phyloP scores from a whole-genome alignment of 2,329 filamentous ascomycete genomes.

The Elsinoe ampelina region DNA sequence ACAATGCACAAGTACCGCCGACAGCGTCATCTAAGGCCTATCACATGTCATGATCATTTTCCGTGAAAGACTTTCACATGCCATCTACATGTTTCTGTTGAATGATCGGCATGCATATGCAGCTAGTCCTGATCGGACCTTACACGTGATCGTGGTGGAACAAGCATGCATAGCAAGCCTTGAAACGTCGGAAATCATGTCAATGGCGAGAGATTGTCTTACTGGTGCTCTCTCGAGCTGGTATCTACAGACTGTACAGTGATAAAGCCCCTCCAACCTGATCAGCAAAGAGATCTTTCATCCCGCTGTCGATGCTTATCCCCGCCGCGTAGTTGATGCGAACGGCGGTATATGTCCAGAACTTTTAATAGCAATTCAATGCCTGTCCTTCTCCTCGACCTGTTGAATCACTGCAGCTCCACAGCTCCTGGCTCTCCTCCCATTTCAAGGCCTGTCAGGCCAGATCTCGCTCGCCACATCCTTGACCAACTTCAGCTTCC shows the following conservation, averaged over 20 bases:
- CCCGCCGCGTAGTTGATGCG: constrained; percentile 4
- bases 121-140: neutral
- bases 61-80: neutral
- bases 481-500: constrained; percentile 29
- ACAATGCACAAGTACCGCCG: neutral
- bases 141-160: neutral
- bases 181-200: no score
- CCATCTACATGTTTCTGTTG: neutral
- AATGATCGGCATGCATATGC: neutral
- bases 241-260: neutral
- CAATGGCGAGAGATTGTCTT: neutral
- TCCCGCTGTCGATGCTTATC: neutral
- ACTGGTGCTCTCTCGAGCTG: neutral
- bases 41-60: neutral
- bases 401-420: constrained; percentile 6
- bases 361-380: neutral
- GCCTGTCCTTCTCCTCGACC: neutral
- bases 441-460: constrained; percentile 24
- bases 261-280: neutral
- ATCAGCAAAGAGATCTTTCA: neutral
- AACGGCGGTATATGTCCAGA: neutral
- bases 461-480: constrained; percentile 30
- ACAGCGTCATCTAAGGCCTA: neutral
- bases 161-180: no score
- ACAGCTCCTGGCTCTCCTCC: neutral